A percentile compares a stretch with the other conserved stretches of the same genome.
These are phyloP conservation scores for Blattamonas nauphoetae DNA, from an alignment of 78 protist species.

Conservation along the genomic window DNA sequence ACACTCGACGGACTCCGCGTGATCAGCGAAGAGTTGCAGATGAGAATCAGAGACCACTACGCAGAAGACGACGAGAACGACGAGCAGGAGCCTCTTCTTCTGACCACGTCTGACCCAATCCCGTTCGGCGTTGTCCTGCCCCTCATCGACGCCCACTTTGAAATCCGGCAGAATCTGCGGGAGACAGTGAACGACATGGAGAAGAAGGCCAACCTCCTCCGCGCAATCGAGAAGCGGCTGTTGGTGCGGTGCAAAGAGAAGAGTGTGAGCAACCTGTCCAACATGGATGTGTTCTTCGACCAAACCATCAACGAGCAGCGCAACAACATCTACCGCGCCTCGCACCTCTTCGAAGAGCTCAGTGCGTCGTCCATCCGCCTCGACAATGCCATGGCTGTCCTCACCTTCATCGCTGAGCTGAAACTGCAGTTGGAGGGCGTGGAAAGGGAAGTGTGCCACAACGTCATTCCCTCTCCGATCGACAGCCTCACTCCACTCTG, in stretches of 20 bases:
- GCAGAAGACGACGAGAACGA: neutral
- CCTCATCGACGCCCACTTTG: neutral
- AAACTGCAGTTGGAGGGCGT: neutral
- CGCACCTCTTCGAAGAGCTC: neutral
- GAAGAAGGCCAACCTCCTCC: neutral
- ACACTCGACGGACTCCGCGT: neutral
- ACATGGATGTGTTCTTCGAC: conserved; percentile 1
- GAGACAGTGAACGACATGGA: neutral
- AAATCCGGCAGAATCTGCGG: neutral
- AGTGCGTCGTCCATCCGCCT: neutral
- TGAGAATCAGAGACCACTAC: neutral
- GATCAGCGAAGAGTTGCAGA: neutral
- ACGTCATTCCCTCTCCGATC: neutral
- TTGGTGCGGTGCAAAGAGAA: neutral
- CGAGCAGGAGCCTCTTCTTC: neutral
- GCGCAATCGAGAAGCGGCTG: neutral
- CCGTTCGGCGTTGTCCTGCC: neutral
- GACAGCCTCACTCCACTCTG: neutral
- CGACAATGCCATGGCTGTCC: neutral
- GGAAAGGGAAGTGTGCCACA: neutral
- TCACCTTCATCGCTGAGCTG: neutral
- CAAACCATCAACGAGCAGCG: neutral
- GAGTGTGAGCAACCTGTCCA: neutral
- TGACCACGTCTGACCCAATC: neutral
- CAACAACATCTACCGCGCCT: neutral